phyloP scores from a whole-genome alignment of 2,329 filamentous ascomycete genomes.

The Paracorniculantispora psalliotae region DNA sequence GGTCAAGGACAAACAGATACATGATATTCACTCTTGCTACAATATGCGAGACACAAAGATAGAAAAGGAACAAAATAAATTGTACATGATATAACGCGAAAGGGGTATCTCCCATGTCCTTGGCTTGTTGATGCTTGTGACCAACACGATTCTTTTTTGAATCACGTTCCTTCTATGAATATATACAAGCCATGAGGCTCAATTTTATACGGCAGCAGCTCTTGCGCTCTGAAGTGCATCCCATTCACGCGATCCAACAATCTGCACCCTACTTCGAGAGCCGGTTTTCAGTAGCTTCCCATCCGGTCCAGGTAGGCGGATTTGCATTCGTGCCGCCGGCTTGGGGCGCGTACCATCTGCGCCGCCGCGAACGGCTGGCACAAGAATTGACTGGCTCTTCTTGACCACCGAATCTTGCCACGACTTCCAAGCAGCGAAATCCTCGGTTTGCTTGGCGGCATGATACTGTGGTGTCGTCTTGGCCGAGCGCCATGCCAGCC shows the following conservation, averaged over 20 bases:
- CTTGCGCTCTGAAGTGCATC: conserved; percentile 46
- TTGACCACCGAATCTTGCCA: conserved; percentile 53
- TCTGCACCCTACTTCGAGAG: conserved; percentile 39
- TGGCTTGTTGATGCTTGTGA: neutral
- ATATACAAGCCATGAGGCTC: conserved; percentile 11
- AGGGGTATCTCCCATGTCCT: conserved; percentile 5
- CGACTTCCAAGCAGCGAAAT: conserved; percentile 56
- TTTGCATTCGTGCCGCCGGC: conserved; percentile 45
- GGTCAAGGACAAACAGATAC: neutral
- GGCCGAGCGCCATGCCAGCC: conserved; percentile 61
- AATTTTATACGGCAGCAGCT: conserved; percentile 24
- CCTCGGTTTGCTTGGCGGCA: conserved; percentile 59
- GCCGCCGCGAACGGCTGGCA: conserved; percentile 11
- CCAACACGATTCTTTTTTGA: neutral
- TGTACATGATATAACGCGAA: conserved; percentile 11
- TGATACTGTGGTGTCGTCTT: conserved; percentile 61
- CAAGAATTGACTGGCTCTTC: conserved; percentile 41
- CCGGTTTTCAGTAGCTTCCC: conserved; percentile 38
- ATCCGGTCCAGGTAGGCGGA: conserved; percentile 39
- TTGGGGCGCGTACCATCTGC: conserved; percentile 14
- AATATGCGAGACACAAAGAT: neutral
- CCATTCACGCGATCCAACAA: conserved; percentile 52
- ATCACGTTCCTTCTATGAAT: neutral
- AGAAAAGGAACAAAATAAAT: conserved; percentile 9
- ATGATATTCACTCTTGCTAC: neutral